Evolutionary conservation across 306 rosid species (phyloP).

Genomic region (Coriaria nepalensis): DNA sequence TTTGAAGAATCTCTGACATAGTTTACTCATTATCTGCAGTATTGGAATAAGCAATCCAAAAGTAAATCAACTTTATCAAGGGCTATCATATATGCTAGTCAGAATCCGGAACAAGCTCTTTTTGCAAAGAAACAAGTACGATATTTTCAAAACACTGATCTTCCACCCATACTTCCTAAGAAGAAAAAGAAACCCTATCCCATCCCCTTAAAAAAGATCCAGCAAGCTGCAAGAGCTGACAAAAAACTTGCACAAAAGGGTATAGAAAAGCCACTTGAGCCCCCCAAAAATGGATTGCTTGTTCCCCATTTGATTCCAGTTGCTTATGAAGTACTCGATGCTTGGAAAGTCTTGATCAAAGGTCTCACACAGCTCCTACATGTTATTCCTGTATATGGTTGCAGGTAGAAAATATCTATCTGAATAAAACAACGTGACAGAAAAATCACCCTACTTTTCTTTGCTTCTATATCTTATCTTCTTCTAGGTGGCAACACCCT

Average conservation of each 20-base stretch:
- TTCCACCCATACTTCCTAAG: constrained; percentile 55
- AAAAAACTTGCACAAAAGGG: constrained; percentile 68
- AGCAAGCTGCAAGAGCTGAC: constrained; percentile 44
- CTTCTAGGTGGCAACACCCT: too few relatives aligned
- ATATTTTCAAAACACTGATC: constrained; percentile 62
- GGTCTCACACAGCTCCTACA: constrained; percentile 72
- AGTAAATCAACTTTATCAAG: constrained; percentile 15
- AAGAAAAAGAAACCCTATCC: constrained; percentile 84
- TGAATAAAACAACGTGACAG: too few relatives aligned
- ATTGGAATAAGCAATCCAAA: constrained; percentile 27
- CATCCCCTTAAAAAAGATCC: constrained; percentile 62
- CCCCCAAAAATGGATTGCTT: constrained; percentile 80
- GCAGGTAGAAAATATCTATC: too few relatives aligned
- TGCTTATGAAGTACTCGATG: constrained; percentile 65
- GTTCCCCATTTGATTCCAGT: constrained; percentile 66
- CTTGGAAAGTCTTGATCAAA: constrained; percentile 80
- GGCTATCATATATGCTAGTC: constrained; percentile 27
- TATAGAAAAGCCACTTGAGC: constrained; percentile 72
- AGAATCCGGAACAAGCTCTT: constrained; percentile 26
- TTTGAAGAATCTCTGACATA: constrained; percentile 11
- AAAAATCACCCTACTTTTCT: too few relatives aligned
- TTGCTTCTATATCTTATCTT: too few relatives aligned
- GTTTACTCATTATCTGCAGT: constrained; percentile 27
- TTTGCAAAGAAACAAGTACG: constrained; percentile 22
- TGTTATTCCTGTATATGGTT: constrained; percentile 65